A percentile compares a stretch with the other conserved stretches of the same genome.
Conservation (phyloP, 148 eudicot species). For the Rhododendron williamsianum region DNA sequence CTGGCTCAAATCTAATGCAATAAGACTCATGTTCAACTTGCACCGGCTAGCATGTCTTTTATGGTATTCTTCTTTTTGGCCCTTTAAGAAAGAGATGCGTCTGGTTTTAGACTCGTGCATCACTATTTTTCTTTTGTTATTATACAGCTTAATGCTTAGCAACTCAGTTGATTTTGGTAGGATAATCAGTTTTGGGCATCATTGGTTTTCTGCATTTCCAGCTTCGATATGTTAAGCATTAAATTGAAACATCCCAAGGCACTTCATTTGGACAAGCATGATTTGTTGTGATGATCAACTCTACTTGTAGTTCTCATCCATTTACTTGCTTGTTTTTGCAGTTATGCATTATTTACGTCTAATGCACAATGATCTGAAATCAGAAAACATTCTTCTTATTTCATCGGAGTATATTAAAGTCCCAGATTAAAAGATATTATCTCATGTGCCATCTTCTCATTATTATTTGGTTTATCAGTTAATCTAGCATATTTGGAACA, state of each 20-base stretch:
- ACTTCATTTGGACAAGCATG: not conserved
- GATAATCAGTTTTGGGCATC: not conserved
- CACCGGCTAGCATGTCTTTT: too few species aligned
- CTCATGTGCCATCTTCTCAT: not conserved
- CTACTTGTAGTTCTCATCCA: slow-evolving; percentile 1
- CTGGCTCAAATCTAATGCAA: too few species aligned
- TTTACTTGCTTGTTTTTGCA: slow-evolving; percentile 26
- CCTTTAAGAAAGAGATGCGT: too few species aligned
- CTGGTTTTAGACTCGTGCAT: not conserved
- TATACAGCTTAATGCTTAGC: slow-evolving; percentile 7
- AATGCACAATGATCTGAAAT: slow-evolving; percentile 56
- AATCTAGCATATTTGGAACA: too few species aligned
- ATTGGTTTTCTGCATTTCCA: not conserved
- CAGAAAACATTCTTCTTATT: slow-evolving; percentile 56
- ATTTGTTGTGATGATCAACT: not conserved
- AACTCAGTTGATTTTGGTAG: too few species aligned
- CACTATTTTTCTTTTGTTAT: not conserved
- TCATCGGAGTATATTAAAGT: slow-evolving; percentile 47
- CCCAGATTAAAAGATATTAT: slow-evolving; percentile 45
- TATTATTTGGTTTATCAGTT: not conserved
- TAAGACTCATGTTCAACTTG: too few species aligned
- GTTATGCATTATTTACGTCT: slow-evolving; percentile 58
- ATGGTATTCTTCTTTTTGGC: too few species aligned
- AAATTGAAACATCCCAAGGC: not conserved
- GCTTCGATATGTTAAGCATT: not conserved